A percentile compares a stretch with the other conserved stretches of the same genome.
Evolutionary conservation across 2,329 filamentous ascomycete species (phyloP).

Genomic region (Sclerotinia nivalis): DNA sequence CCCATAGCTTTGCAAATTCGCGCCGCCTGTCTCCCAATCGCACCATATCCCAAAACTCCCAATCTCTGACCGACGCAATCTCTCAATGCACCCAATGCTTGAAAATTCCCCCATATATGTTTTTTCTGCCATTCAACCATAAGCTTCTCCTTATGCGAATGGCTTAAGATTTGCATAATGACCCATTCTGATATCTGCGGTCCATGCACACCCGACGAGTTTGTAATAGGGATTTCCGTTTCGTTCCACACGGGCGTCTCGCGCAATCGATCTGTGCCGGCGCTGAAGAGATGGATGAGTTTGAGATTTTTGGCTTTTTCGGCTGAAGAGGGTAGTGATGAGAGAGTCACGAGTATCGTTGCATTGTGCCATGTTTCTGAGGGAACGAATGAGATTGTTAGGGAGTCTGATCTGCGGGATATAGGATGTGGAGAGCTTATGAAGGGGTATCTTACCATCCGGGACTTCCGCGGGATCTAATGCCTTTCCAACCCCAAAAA

Average conservation of each 20-base stretch:
- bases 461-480: conserved; percentile 26
- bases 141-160: conserved; percentile 54
- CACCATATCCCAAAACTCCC: conserved; percentile 49
- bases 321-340: conserved; percentile 35
- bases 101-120: conserved; percentile 51
- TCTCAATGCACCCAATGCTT: conserved; percentile 43
- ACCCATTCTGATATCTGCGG: conserved; percentile 69
- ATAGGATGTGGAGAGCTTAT: background rate
- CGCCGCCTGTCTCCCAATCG: conserved; percentile 46
- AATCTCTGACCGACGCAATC: conserved; percentile 60
- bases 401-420: background rate
- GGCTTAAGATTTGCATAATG: conserved; percentile 60
- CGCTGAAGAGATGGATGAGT: conserved; percentile 42
- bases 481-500: conserved; percentile 30
- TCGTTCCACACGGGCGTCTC: conserved; percentile 40
- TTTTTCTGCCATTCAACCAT: conserved; percentile 60
- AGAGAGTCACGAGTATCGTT: conserved; percentile 42
- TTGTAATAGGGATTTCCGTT: conserved; percentile 42
- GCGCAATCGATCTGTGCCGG: conserved; percentile 41
- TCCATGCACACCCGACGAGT: conserved; percentile 43
- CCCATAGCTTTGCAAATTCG: conserved; percentile 57
- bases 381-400: background rate
- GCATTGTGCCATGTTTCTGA: conserved; percentile 36
- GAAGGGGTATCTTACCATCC: conserved; percentile 27
- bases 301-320: conserved; percentile 40